Percentiles rank a stretch among this genome's conserved stretches.
Conservation (phyloP, 139 green algal genomes). For the Limnomonas spitsbergensis region DNA sequence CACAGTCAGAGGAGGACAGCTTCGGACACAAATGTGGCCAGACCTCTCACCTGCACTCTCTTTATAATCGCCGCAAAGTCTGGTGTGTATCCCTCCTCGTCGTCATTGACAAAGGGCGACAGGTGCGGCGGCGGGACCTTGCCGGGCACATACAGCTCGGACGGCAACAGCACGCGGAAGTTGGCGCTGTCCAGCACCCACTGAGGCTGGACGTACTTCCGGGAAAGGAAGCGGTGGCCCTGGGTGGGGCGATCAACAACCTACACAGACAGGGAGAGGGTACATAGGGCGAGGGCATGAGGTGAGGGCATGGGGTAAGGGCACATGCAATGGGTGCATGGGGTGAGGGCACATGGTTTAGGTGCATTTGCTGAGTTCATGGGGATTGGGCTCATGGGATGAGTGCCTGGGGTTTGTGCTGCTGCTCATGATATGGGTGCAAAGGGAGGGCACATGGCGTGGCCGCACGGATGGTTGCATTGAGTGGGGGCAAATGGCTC, state of each 20-base stretch:
- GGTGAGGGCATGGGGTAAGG: no score
- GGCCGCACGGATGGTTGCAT: neutral
- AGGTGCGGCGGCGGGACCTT: conserved; percentile 87
- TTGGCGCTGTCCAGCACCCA: conserved; percentile 96
- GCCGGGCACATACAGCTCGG: conserved; percentile 78
- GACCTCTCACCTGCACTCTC: conserved; percentile 68
- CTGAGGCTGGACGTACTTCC: conserved; percentile 96
- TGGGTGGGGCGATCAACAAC: conserved; percentile 76
- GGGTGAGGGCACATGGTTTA: no score
- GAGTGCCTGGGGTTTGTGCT: no score
- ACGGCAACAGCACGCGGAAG: conserved; percentile 71
- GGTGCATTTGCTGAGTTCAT: no score
- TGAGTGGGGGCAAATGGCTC: neutral
- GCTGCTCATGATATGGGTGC: no score
- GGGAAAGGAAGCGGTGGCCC: conserved; percentile 65
- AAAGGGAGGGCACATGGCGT: no score
- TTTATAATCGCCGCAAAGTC: conserved; percentile 82
- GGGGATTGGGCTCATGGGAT: no score
- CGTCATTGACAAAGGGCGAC: conserved; percentile 91
- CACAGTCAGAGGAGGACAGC: no score
- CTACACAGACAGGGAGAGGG: conserved; percentile 11
- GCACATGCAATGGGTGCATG: no score
- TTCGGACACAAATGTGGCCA: neutral
- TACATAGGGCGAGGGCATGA: no score
- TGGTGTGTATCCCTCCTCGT: conserved; percentile 92